Base-by-base conservation (phyloP, 1,139 yeast genomes). In the Yamadazyma dushanensis region DNA sequence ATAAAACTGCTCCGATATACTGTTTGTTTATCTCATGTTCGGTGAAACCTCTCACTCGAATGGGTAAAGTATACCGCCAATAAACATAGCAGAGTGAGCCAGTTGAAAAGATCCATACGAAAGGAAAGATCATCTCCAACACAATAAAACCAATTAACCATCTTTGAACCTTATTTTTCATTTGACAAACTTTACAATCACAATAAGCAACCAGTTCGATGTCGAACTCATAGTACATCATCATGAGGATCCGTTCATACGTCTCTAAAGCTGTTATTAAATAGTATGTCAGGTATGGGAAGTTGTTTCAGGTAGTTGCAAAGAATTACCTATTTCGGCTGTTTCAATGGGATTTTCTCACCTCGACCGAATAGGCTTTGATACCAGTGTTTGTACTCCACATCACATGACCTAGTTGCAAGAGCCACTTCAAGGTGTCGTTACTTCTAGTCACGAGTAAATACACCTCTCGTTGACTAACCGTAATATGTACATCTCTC, bases 241-340 rank as follows among this genome's bases (percentile, higher is more conserved):
- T 7, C 16, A 15, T 9, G 21, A 26, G 16, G 14, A 17, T 13
- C 16, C n/a, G n/a, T 10, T 21, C 14, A 24, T 24, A 29, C 13
- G 16, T 11, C 15, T 15, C 24, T 14, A 19, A 6, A 21, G 24
- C n/a, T 21, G 10, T 10, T 25, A 13, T 10, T 14, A 5, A 10
- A 9, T 7, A 6, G 27, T 14, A n/a, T 4, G 16, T 26, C 16
- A 5, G 15, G 10, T 14, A n/a, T 4, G 16, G 14, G 14, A 5
- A 9, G 10, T 10, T 29, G 31, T 29, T 11, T 10, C 25, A 29
- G 31, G 17, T 29, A 15, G 15, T 14, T 22, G n/a, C 25, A 25
- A 25, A 25, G 7, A 34, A 31, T 38, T 38, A 13, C 42, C 42
- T 26, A 19, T 13, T 32, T 34, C 19, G 31, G 39, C 30, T n/a